Evolutionary conservation across 2,329 filamentous ascomycete species (phyloP).

Genomic region (Xylaria sp.): DNA sequence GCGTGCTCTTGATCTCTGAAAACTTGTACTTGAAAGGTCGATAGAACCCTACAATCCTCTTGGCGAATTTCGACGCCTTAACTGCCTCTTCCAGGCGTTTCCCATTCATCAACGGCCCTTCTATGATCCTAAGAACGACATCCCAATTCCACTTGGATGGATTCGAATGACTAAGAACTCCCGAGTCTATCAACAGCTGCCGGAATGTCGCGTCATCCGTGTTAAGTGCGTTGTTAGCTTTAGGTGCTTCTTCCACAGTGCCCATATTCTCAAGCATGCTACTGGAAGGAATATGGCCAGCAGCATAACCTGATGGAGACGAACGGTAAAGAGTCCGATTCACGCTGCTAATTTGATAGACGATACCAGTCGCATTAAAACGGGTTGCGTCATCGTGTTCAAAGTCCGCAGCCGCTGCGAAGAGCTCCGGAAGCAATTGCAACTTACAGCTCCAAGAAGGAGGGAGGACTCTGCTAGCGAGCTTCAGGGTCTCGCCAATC

Average conservation of each 20-base stretch:
- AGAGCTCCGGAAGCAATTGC: conserved; percentile 84
- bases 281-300: conserved; percentile 44
- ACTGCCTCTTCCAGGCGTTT: conserved; percentile 93
- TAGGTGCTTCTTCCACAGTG: conserved; percentile 60
- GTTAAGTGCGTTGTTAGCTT: conserved; percentile 50
- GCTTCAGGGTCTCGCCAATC: conserved; percentile 87
- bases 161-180: conserved; percentile 86
- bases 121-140: conserved; percentile 84
- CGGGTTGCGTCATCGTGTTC: conserved; percentile 62
- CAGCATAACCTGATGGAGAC: conserved; percentile 51
- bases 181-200: conserved; percentile 72
- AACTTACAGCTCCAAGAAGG: conserved; percentile 79
- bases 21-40: conserved; percentile 97
- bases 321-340: conserved; percentile 90
- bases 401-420: conserved; percentile 75
- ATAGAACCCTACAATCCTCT: conserved; percentile 92
- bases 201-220: conserved; percentile 66
- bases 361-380: conserved; percentile 82
- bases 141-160: conserved; percentile 98
- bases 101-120: conserved; percentile 86
- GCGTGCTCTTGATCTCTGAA: conserved; percentile 84
- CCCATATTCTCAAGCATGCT: conserved; percentile 52
- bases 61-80: conserved; percentile 94
- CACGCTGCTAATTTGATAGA: conserved; percentile 98
- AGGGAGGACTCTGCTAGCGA: conserved; percentile 84